Conservation (phyloP, 2,329 filamentous ascomycete genomes). For the Botrytis elliptica region DNA sequence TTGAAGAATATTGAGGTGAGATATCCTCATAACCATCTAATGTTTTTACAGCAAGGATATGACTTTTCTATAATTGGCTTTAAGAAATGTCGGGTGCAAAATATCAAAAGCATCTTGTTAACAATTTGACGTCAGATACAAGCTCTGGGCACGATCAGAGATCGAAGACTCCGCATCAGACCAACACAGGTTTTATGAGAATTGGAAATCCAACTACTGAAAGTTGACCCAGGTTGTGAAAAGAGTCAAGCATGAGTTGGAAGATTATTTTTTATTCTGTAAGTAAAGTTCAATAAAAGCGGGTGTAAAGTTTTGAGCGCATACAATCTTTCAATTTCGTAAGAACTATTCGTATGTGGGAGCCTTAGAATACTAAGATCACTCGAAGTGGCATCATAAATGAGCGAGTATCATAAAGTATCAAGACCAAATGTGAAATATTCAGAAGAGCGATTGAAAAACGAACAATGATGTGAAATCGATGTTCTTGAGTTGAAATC, state of each 20-base stretch:
- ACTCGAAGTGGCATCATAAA: not conserved
- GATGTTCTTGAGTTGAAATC: not conserved
- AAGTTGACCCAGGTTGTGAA: not conserved
- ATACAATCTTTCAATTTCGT: too few relatives aligned
- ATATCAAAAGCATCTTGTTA: not conserved
- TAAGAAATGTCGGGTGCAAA: accelerated
- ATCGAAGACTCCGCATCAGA: not conserved
- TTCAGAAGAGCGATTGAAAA: not conserved
- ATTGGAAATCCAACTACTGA: not conserved
- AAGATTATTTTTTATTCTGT: accelerated
- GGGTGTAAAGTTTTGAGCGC: too few relatives aligned
- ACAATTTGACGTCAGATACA: not conserved
- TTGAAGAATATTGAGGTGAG: not conserved
- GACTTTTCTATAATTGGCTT: not conserved
- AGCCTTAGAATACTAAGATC: too few relatives aligned
- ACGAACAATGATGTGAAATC: not conserved
- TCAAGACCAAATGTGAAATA: not conserved
- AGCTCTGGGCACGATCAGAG: not conserved
- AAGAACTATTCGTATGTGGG: not conserved
- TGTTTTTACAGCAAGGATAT: not conserved
- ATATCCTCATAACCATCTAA: not conserved
- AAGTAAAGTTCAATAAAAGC: not conserved
- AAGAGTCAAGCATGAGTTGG: not conserved
- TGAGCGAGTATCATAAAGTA: not conserved
- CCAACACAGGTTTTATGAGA: too few relatives aligned